Evolutionary conservation across 129 eudicot species (phyloP), one percentile per base, ranked within the genome.

Genomic region (Helianthus tuberosus): DNA sequence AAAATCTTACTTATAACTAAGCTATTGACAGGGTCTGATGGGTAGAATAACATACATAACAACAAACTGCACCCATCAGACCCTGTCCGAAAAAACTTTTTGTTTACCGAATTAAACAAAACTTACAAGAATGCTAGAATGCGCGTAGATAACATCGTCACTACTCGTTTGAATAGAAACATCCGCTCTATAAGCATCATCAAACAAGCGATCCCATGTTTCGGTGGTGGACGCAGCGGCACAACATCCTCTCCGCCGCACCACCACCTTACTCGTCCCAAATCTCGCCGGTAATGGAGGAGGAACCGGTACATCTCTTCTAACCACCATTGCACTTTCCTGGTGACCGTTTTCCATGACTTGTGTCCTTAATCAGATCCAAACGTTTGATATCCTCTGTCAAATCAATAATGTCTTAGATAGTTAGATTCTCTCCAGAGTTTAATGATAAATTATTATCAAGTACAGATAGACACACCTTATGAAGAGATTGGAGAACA

Each of bases 111-210:
- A 8, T 43, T 43, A 43, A 43, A 8, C 47, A 6, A 43, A 43
- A 80, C 93, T 84, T 80, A 93, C 98, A 46, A 93, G 96, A 47
- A 92, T 64, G 66, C 79, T 84, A 62, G 96, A 78, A 80, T 91
- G 97, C 14, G 89, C 96, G 39, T 80, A 83, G 68, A 91, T 79
- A 25, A 78, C 20, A 20, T 78, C 88, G 6, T 82, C 87, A 64
- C 79, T 53, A 25, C 85, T 91, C 6, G 97, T 94, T 38, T 58
- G 68, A 70, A 94, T 77, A 66, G 79, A 77, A 67, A 94, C 96
- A 80, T 94, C 98, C 3, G 97, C 93, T 83, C 97, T 72, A 59
- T 94, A 94, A 82, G 80, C 97, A 73, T 88, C 89, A 17, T 94
- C 96, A 53, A 94, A 94, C 36, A 94, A 88, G 47, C 87, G 79